Evolutionary conservation across 176 grass and related monocot species (phyloP), one percentile per base, ranked within the genome.

Genomic region (Oryza glumipatula): DNA sequence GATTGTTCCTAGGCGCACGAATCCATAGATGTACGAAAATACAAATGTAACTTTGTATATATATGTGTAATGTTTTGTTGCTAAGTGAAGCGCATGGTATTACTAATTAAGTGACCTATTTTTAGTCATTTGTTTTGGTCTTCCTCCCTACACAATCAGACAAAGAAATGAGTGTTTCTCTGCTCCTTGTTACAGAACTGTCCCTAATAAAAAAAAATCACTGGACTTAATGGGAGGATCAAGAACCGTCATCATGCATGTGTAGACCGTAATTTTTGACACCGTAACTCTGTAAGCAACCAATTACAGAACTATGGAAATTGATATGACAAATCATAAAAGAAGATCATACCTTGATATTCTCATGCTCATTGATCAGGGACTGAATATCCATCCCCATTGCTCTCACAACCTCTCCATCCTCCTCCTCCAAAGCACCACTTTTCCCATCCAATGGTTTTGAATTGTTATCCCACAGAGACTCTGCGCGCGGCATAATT

Each of bases 381-480:
- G 82, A 80, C 77, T 89, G 82, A 58, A 89, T 85, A 35, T 89
- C 82, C 58, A 81, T 72, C 22, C 33, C 82, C 77, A 85, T 52
- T 7, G 77, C 88, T 85, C 83, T 81, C 70, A 81, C 15, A 70
- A 85, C 16, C 17, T 58, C 65, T 30, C 0, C 77, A 80, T 65
- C 49, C 23, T 70, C 49, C 23, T 70, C 70, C 39, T 81, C 77
- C 38, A 49, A 81, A 81, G 41, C 32, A 72, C 70, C 77, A 85
- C 12, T 51, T 65, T 81, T 81, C n/a, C 16, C 39, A 81, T 76
- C 65, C 51, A 70, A 17, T 3, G 9, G 49, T 70, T 82, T 86
- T 17, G 24, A 67, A 67, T 86, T 86, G 76, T 46, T 80, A 11
- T 73, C 83, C 83, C 56, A 47, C 0, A 86, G 14, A 36, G 73